Percentiles rank a stretch among this genome's conserved stretches.
phyloP scores from a whole-genome alignment of 139 green algal genomes.

The Desmodesmus armatus region DNA sequence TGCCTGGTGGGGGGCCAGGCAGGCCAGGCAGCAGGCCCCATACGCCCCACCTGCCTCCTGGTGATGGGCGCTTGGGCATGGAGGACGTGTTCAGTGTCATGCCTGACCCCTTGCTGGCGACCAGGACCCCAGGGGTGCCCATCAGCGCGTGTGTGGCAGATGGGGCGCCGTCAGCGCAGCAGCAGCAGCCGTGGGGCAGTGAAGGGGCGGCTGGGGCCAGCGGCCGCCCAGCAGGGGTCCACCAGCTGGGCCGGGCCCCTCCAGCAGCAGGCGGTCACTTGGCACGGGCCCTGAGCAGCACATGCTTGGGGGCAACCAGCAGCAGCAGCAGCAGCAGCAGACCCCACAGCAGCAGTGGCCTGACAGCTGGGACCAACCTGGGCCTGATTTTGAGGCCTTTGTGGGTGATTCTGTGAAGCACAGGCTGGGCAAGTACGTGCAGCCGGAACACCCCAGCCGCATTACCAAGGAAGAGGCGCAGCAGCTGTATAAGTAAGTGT shows the following conservation, averaged over 20 bases:
- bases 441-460: conserved; percentile 72
- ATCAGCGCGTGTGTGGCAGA: conserved; percentile 4
- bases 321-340: conserved; percentile 28
- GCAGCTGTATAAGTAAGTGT: conserved; percentile 53
- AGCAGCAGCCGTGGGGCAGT: conserved; percentile 18
- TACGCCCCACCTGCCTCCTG: background rate
- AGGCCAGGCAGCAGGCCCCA: background rate
- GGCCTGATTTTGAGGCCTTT: conserved; percentile 72
- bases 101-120: conserved; percentile 25
- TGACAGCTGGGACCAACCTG: conserved; percentile 75
- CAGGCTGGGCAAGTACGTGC: conserved; percentile 78
- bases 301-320: background rate
- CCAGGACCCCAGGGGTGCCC: conserved; percentile 23
- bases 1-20: conserved; percentile 1
- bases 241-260: background rate
- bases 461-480: conserved; percentile 61
- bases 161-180: background rate
- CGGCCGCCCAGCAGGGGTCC: background rate
- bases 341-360: conserved; percentile 46
- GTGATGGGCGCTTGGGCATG: background rate
- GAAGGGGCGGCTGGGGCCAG: background rate
- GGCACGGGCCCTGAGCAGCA: background rate
- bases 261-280: background rate
- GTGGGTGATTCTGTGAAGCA: conserved; percentile 73
- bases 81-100: conserved; percentile 25